Percentiles rank a stretch among this genome's conserved stretches.
Evolutionary conservation across 2,329 filamentous ascomycete species (phyloP).

Genomic region (Phialemoniopsis sp.): DNA sequence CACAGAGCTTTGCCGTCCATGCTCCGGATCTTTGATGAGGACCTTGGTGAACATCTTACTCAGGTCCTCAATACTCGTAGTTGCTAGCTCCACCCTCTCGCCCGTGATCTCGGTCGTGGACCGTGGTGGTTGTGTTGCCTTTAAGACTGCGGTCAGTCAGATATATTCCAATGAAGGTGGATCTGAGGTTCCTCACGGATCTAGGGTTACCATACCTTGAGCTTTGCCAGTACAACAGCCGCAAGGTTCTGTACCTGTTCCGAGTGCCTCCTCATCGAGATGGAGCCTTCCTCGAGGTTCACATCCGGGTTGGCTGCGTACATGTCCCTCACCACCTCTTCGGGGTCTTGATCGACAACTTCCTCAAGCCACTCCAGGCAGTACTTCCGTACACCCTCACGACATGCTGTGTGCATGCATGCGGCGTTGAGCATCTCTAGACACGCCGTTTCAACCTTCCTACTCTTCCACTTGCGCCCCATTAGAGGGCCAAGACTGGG

Average conservation of each 20-base stretch:
- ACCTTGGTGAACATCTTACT: constrained; percentile 62
- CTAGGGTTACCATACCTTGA: constrained; percentile 54
- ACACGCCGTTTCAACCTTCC: constrained; percentile 80
- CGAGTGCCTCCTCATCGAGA: constrained; percentile 57
- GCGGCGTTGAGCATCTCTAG: constrained; percentile 89
- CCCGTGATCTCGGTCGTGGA: constrained; percentile 31
- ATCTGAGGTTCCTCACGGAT: not conserved
- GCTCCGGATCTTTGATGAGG: constrained; percentile 54
- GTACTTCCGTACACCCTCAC: constrained; percentile 79
- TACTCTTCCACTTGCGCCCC: constrained; percentile 75
- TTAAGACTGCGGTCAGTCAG: constrained; percentile 45
- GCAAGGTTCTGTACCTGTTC: constrained; percentile 61
- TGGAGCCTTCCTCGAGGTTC: constrained; percentile 56
- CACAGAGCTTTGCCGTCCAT: constrained; percentile 65
- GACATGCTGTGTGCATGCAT: constrained; percentile 78
- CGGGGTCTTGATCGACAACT: constrained; percentile 69
- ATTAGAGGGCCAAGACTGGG: constrained; percentile 72
- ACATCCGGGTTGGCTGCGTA: constrained; percentile 48
- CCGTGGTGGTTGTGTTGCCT: constrained; percentile 49
- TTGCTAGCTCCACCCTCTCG: constrained; percentile 44
- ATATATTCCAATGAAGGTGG: constrained; percentile 20
- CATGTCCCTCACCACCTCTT: constrained; percentile 45
- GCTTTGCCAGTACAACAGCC: constrained; percentile 72
- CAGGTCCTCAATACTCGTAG: constrained; percentile 62
- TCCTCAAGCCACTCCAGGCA: constrained; percentile 86